Percentiles rank a stretch among this genome's conserved stretches.
phyloP scores from a whole-genome alignment of 768 basidiomycete genomes.

The Lactifluus rugatus region DNA sequence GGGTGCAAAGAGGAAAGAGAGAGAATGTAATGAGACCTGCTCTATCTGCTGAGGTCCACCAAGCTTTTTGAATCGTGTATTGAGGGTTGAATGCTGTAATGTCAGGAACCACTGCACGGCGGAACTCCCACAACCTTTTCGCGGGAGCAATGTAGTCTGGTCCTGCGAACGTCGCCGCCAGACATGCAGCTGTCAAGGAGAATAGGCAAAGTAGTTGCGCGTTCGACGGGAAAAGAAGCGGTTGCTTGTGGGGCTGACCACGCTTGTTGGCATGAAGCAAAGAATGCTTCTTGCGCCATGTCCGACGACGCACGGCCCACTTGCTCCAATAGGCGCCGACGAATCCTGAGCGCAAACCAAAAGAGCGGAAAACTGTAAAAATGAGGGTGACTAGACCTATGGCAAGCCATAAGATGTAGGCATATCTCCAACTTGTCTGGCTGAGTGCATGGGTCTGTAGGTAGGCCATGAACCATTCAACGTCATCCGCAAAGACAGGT shows the following conservation, averaged over 20 bases:
- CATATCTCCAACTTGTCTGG: conserved; percentile 41
- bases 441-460: conserved; percentile 47
- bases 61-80: conserved; percentile 54
- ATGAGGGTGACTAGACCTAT: conserved; percentile 34
- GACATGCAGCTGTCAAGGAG: conserved; percentile 34
- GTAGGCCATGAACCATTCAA: conserved; percentile 49
- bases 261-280: conserved; percentile 28
- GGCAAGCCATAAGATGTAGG: conserved; percentile 51
- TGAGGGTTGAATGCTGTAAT: conserved; percentile 37
- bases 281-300: conserved; percentile 44
- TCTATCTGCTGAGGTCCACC: conserved; percentile 63
- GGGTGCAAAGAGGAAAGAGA: conserved; percentile 57
- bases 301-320: conserved; percentile 47
- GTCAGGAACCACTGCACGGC: conserved; percentile 24
- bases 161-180: conserved; percentile 46
- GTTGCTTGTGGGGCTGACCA: conserved; percentile 33
- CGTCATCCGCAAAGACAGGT: conserved; percentile 35
- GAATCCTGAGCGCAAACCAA: conserved; percentile 32
- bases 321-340: conserved; percentile 47
- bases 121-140: conserved; percentile 37
- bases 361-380: conserved; percentile 35
- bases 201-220: conserved; percentile 46
- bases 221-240: conserved; percentile 48
- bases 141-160: conserved; percentile 58
- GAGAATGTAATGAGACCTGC: conserved; percentile 65